These are phyloP conservation scores for Gleditsia sinensis DNA, from an alignment of 306 rosid species.

Conservation along the genomic window DNA sequence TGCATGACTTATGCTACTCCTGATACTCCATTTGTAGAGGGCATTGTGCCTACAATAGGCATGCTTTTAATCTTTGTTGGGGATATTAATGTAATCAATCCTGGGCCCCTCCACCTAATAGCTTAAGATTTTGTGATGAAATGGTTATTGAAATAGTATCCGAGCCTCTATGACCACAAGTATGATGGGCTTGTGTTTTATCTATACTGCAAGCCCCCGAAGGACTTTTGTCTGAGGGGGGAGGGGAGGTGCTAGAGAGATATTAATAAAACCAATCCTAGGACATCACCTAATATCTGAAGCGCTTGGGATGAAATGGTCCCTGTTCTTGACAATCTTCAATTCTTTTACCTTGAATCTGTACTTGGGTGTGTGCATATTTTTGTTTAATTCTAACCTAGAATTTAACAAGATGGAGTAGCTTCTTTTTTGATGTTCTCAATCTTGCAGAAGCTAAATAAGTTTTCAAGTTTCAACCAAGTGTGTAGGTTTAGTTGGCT, in stretches of 20 bases:
- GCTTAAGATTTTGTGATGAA: not conserved
- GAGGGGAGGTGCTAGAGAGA: not conserved
- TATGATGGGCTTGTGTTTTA: not conserved
- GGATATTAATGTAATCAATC: not conserved
- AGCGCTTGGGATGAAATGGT: not conserved
- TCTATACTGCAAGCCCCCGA: too few relatives aligned
- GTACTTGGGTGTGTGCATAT: constrained; percentile 17
- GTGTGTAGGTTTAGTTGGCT: constrained; percentile 6
- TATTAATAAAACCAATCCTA: too few relatives aligned
- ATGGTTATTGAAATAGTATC: not conserved
- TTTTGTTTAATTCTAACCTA: not conserved
- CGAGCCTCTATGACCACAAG: not conserved
- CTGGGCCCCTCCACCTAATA: not conserved
- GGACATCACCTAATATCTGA: not conserved
- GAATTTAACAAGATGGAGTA: constrained; percentile 1
- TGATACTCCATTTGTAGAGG: not conserved
- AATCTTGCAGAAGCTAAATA: not conserved
- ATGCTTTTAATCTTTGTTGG: not conserved
- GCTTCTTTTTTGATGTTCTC: constrained; percentile 12
- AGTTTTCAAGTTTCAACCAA: not conserved
- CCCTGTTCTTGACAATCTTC: not conserved
- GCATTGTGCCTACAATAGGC: not conserved
- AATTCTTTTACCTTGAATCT: constrained; percentile 13
- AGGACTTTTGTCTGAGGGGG: too few relatives aligned
- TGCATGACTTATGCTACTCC: not conserved